Conservation (phyloP, 306 rosid species). For the Dryas octopetala region DNA sequence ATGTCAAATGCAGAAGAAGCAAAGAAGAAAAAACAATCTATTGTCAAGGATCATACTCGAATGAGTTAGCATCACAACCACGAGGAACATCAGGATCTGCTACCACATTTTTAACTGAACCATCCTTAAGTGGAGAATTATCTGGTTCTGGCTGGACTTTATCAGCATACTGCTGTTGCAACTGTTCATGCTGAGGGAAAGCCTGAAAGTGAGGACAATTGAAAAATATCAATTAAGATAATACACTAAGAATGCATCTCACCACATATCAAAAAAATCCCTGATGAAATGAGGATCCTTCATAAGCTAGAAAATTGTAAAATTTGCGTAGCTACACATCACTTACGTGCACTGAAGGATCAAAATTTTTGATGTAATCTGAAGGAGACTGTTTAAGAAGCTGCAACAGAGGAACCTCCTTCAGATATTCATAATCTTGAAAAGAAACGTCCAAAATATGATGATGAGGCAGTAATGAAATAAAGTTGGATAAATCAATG, state of each 20-base stretch:
- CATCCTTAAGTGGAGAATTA: conserved; percentile 54
- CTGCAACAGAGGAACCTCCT: conserved; percentile 50
- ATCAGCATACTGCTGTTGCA: conserved; percentile 71
- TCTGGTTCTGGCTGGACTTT: conserved; percentile 49
- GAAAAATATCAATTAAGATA: not conserved
- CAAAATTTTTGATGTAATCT: conserved; percentile 69
- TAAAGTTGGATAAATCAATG: not conserved
- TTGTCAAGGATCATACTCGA: conserved; percentile 54
- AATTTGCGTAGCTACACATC: not conserved
- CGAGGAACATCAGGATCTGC: conserved; percentile 84
- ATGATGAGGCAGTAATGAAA: not conserved
- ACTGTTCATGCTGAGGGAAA: conserved; percentile 68
- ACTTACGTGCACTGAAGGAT: conserved; percentile 79
- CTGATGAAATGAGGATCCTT: not conserved
- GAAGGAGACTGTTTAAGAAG: conserved; percentile 79
- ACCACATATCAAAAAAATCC: not conserved
- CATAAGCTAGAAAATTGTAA: not conserved
- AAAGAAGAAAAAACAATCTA: not conserved
- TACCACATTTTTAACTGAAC: conserved; percentile 55
- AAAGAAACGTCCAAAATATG: conserved; percentile 14
- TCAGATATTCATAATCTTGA: conserved; percentile 34
- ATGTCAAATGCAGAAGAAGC: conserved; percentile 15
- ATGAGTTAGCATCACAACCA: conserved; percentile 67
- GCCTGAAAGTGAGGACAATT: conserved; percentile 50
- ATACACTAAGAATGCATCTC: not conserved